Conservation (phyloP, 2,329 filamentous ascomycete genomes). For the Fusarium nisikadoi region DNA sequence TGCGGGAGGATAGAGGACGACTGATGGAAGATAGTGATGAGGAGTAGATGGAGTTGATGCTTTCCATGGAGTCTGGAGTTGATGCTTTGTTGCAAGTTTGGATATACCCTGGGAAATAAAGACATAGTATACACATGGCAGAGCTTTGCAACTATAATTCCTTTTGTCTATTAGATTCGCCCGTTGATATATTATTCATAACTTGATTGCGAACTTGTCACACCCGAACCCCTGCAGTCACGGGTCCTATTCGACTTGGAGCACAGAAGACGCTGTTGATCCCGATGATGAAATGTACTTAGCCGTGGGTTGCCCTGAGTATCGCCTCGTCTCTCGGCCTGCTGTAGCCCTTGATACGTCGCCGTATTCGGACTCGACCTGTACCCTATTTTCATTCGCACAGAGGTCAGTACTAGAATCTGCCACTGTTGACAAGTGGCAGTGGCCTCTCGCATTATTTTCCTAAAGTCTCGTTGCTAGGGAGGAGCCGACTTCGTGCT, state of each 20-base stretch:
- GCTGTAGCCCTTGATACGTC: background rate
- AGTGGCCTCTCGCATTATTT: background rate
- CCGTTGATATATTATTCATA: background rate
- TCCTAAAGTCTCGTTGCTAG: background rate
- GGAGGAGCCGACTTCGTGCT: background rate
- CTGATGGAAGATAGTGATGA: background rate
- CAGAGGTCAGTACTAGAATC: background rate
- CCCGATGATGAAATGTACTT: background rate
- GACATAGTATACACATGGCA: background rate
- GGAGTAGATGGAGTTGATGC: background rate
- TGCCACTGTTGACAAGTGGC: background rate
- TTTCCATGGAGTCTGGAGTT: background rate
- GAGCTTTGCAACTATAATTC: background rate
- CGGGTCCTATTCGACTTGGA: background rate
- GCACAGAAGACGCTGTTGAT: background rate
- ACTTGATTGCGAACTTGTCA: background rate
- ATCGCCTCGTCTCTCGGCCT: background rate
- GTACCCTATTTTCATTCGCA: background rate
- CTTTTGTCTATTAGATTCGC: constrained; percentile 1
- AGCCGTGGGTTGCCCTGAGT: background rate
- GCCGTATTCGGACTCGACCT: background rate
- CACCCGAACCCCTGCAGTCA: background rate
- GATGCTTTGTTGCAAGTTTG: background rate
- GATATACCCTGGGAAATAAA: constrained; percentile 22
- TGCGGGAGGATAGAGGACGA: background rate